Conservation (phyloP, 2,329 filamentous ascomycete genomes). For the Penicillium sp. region DNA sequence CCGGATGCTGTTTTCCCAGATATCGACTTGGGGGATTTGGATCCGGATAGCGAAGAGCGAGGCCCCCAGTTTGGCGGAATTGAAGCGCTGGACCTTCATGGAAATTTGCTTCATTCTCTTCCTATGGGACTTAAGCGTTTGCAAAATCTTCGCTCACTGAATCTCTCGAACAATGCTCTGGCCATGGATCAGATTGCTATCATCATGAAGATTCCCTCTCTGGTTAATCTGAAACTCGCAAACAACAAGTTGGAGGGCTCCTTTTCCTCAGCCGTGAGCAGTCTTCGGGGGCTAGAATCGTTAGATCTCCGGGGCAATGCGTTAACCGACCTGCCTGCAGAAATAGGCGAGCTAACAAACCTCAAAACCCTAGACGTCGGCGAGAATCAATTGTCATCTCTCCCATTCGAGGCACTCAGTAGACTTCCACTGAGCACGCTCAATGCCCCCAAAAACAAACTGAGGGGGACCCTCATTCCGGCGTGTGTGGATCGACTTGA, state of each 20-base stretch:
- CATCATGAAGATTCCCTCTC: slow-evolving; percentile 67
- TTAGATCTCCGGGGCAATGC: slow-evolving; percentile 81
- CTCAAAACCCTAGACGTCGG: slow-evolving; percentile 77
- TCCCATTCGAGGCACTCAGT: slow-evolving; percentile 70
- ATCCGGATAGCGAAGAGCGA: slow-evolving; percentile 64
- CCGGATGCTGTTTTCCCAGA: slow-evolving; percentile 79
- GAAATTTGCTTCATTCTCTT: slow-evolving; percentile 71
- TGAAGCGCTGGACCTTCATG: slow-evolving; percentile 80
- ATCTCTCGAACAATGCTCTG: slow-evolving; percentile 81
- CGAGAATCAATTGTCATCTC: slow-evolving; percentile 69
- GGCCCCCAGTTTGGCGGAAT: slow-evolving; percentile 79
- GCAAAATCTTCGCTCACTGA: slow-evolving; percentile 73
- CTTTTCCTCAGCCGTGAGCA: slow-evolving; percentile 63
- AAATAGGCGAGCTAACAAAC: slow-evolving; percentile 64
- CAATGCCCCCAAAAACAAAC: slow-evolving; percentile 72
- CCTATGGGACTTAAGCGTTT: slow-evolving; percentile 75
- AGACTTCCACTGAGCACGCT: slow-evolving; percentile 72
- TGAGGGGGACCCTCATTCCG: slow-evolving; percentile 70
- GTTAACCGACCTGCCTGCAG: slow-evolving; percentile 67
- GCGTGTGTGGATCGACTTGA: slow-evolving; percentile 58
- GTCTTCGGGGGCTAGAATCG: slow-evolving; percentile 69
- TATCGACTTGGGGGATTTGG: slow-evolving; percentile 53
- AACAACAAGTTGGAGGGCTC: slow-evolving; percentile 72
- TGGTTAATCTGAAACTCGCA: slow-evolving; percentile 79
- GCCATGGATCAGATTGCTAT: slow-evolving; percentile 69